phyloP scores from a whole-genome alignment of 164 flowering plant species.

The Cinnamomum chago region DNA sequence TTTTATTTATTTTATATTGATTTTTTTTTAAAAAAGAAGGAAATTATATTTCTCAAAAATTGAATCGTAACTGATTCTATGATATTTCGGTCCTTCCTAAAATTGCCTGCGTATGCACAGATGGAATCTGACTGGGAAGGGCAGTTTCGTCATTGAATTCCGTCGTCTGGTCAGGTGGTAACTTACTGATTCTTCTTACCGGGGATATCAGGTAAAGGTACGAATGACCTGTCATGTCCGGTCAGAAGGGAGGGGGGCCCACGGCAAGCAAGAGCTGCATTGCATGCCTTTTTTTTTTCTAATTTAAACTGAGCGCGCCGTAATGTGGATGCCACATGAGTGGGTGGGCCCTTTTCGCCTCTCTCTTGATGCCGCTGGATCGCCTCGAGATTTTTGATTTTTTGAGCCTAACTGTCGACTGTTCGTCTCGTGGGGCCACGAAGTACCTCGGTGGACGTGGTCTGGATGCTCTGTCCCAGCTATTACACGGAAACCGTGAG shows the following conservation, averaged over 20 bases:
- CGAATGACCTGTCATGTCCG: not conserved
- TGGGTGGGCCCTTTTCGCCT: not conserved
- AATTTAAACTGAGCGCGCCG: not conserved
- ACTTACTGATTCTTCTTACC: not conserved
- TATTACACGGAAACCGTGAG: too few species aligned
- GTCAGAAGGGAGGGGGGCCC: not conserved
- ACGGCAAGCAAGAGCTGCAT: not conserved
- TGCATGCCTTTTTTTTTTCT: not conserved
- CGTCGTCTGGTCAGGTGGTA: not conserved
- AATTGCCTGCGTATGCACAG: too few species aligned
- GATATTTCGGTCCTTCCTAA: too few species aligned
- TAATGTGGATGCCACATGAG: slow-evolving; percentile 4
- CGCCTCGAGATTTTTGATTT: not conserved
- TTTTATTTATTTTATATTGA: too few species aligned
- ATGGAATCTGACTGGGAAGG: too few species aligned
- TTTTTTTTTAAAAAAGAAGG: too few species aligned
- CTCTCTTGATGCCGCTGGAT: not conserved
- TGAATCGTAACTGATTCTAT: too few species aligned
- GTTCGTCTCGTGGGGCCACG: not conserved
- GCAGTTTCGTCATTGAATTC: too few species aligned
- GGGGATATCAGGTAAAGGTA: not conserved
- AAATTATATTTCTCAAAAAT: too few species aligned
- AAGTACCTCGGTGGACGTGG: not conserved
- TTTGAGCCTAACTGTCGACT: not conserved
- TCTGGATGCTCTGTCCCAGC: too few species aligned